phyloP scores from a whole-genome alignment of 345 rosid genomes.

The Hevea brasiliensis region DNA sequence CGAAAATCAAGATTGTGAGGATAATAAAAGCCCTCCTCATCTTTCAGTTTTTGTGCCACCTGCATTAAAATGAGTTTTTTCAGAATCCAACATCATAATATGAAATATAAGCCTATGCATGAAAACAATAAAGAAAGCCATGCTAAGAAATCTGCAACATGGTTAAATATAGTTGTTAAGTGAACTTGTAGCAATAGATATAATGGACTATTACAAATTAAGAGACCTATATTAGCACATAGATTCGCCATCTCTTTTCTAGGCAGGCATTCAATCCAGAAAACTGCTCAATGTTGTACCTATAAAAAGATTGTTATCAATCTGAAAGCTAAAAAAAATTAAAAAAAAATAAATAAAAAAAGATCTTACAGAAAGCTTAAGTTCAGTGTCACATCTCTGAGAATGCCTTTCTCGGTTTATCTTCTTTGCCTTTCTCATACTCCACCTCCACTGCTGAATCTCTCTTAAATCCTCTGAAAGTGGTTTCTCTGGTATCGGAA shows the following conservation, averaged over 20 bases:
- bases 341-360: neutral
- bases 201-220: neutral
- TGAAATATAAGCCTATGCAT: conserved; percentile 15
- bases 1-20: conserved; percentile 99
- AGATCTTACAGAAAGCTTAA: conserved; percentile 37
- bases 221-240: neutral
- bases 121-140: conserved; percentile 7
- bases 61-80: conserved; percentile 34
- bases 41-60: conserved; percentile 93
- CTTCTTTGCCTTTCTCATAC: conserved; percentile 30
- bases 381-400: conserved; percentile 36
- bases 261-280: neutral
- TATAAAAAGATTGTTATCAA: neutral
- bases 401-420: conserved; percentile 36
- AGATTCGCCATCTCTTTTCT: neutral
- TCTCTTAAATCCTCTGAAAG: conserved; percentile 28
- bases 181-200: neutral
- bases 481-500: conserved; percentile 31
- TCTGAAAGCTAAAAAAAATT: no score
- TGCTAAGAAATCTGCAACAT: neutral
- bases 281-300: conserved; percentile 1
- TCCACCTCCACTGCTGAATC: conserved; percentile 31
- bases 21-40: conserved; percentile 94
- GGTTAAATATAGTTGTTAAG: conserved; percentile 1
- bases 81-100: conserved; percentile 19